A percentile compares a stretch with the other conserved stretches of the same genome.
Conservation (phyloP, 768 basidiomycete species). For the Mycena leptocephala region DNA sequence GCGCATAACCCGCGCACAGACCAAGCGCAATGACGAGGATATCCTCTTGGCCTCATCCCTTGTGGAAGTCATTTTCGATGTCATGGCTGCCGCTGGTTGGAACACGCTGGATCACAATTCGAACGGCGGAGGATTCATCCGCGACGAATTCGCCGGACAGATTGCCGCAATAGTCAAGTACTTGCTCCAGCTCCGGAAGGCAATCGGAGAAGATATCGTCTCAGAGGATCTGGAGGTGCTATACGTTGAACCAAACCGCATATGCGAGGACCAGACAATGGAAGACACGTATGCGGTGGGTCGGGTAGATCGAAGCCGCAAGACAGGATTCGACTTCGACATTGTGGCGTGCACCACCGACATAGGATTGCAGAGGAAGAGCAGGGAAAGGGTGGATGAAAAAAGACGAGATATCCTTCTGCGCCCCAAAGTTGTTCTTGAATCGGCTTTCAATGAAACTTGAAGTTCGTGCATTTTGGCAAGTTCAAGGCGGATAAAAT, state of each 20-base stretch:
- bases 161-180: neutral
- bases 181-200: neutral
- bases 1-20: constrained; percentile 4
- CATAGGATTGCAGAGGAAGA: constrained; percentile 1
- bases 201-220: constrained; percentile 7
- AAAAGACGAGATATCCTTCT: neutral
- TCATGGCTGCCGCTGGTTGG: neutral
- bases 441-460: neutral
- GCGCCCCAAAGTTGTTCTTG: neutral
- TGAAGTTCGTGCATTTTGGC: neutral
- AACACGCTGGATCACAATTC: neutral
- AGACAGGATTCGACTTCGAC: neutral
- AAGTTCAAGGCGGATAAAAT: too few relatives aligned
- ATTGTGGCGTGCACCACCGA: constrained; percentile 5
- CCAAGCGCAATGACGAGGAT: neutral
- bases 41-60: neutral
- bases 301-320: neutral
- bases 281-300: neutral
- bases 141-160: neutral
- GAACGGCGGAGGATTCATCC: neutral
- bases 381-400: neutral
- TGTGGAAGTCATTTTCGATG: neutral
- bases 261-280: neutral
- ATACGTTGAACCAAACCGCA: neutral
- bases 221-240: constrained; percentile 3